Evolutionary conservation across 352 stramenopile genomes (phyloP).

Genomic region (Aphanomyces cochlioides): DNA sequence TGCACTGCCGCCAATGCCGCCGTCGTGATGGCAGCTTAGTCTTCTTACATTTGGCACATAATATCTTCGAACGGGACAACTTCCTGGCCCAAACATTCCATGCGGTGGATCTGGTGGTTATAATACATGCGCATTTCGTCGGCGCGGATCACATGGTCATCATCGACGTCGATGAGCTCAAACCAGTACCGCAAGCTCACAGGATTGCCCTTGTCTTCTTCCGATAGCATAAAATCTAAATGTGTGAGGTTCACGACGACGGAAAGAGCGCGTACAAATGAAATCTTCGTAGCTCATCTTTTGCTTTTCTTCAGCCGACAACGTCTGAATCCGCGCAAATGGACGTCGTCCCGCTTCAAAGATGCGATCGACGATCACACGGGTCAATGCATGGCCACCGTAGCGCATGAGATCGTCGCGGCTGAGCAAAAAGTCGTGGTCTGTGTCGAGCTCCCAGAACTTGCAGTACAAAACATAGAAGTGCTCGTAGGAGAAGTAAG

Average conservation of each 20-base stretch:
- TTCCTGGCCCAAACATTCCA: conserved; percentile 98
- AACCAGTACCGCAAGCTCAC: conserved; percentile 98
- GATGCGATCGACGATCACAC: conserved; percentile 85
- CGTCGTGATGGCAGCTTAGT: conserved; percentile 31
- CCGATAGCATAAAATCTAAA: conserved; percentile 97
- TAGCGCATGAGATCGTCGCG: conserved; percentile 82
- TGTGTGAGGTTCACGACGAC: neutral
- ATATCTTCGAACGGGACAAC: conserved; percentile 98
- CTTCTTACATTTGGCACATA: conserved; percentile 96
- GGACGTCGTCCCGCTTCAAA: conserved; percentile 76
- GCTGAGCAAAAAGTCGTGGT: conserved; percentile 83
- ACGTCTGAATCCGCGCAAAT: conserved; percentile 73
- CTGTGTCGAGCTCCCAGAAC: conserved; percentile 98
- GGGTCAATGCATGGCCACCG: conserved; percentile 74
- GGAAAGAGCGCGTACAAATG: conserved; percentile 59
- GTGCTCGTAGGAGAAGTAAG: conserved; percentile 99
- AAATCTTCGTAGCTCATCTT: conserved; percentile 90
- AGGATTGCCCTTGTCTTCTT: conserved; percentile 98
- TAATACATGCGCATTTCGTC: conserved; percentile 96
- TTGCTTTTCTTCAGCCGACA: conserved; percentile 79
- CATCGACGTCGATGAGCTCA: conserved; percentile 96
- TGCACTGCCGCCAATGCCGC: neutral
- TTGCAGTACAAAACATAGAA: conserved; percentile 99
- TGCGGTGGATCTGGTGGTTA: conserved; percentile 91
- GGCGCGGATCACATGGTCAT: conserved; percentile 94